Conservation (phyloP, 2,329 filamentous ascomycete genomes). For the Colletotrichum sp. region DNA sequence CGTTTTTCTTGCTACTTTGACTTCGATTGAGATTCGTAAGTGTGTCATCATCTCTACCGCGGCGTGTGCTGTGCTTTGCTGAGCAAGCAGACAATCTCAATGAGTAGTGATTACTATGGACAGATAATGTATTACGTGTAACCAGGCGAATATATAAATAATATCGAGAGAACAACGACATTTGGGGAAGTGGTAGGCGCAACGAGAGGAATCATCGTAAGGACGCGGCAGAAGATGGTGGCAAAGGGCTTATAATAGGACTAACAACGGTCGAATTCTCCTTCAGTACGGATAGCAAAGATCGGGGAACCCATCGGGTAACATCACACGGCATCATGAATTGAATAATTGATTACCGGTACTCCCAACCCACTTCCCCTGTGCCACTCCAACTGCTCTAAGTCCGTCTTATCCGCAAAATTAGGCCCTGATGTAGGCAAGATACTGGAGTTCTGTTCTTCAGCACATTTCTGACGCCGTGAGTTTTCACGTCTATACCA, state of each 20-base stretch:
- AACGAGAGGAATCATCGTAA: background rate
- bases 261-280: fast-evolving
- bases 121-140: background rate
- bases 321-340: background rate
- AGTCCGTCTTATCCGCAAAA: background rate
- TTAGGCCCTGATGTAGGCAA: background rate
- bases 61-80: background rate
- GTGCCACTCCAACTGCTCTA: background rate
- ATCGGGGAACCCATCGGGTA: background rate
- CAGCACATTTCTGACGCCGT: background rate
- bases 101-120: background rate
- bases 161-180: background rate
- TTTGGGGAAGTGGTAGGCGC: fast-evolving
- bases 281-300: background rate
- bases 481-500: background rate
- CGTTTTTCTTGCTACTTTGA: background rate
- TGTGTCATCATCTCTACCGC: background rate
- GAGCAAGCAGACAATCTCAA: background rate
- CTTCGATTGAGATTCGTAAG: no score
- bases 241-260: fast-evolving
- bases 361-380: background rate
- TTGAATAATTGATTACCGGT: background rate
- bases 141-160: background rate
- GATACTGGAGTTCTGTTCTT: background rate
- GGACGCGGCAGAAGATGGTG: background rate